phyloP scores from a whole-genome alignment of 2,329 filamentous ascomycete genomes.

The Rhynchosporium agropyri region DNA sequence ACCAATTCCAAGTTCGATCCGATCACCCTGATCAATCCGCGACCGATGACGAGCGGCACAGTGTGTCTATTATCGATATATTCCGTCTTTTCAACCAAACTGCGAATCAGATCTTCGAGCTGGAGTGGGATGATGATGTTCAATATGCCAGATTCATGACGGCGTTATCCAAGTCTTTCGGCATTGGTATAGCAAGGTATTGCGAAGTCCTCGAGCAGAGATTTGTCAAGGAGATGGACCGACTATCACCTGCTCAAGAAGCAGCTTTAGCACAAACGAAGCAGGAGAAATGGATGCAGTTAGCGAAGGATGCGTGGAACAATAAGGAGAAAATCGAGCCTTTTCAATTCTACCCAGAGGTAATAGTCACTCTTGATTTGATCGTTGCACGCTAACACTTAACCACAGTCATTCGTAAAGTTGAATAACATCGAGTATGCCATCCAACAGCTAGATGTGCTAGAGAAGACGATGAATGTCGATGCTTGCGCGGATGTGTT shows the following conservation, averaged over 20 bases:
- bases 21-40: constrained; percentile 64
- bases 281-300: constrained; percentile 90
- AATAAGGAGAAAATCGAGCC: constrained; percentile 92
- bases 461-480: constrained; percentile 88
- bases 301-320: constrained; percentile 91
- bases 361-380: constrained; percentile 47
- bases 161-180: constrained; percentile 80
- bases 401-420: constrained; percentile 83
- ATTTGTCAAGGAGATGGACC: constrained; percentile 91
- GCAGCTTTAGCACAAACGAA: constrained; percentile 75
- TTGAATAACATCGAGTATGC: constrained; percentile 97
- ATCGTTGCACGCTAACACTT: constrained; percentile 39
- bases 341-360: constrained; percentile 94
- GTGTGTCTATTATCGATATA: constrained; percentile 88
- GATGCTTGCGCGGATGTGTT: constrained; percentile 87
- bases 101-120: constrained; percentile 79
- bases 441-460: constrained; percentile 85
- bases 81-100: constrained; percentile 94
- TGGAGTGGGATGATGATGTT: constrained; percentile 91
- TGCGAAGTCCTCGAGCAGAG: constrained; percentile 87
- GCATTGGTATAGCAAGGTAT: constrained; percentile 80
- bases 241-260: constrained; percentile 83
- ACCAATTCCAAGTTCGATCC: constrained; percentile 77
- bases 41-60: constrained; percentile 83
- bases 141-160: constrained; percentile 99